Conservation (phyloP, 139 green algal genomes). For the Diplosphaera chodatii region DNA sequence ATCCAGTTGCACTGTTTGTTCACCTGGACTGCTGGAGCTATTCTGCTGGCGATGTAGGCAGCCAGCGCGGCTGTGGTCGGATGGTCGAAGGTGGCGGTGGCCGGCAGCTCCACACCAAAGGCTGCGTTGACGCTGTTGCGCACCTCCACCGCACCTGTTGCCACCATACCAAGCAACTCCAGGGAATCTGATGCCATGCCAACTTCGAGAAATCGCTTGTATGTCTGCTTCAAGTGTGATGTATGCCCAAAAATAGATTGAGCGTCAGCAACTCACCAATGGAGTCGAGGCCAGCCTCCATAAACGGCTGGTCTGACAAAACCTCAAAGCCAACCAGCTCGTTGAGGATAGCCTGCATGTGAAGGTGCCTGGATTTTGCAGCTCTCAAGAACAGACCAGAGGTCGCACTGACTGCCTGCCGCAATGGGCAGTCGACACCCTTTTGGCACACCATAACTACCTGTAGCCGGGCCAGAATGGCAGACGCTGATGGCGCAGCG, state of each 20-base stretch:
- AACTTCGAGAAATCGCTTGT: too few relatives aligned
- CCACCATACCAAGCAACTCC: too few relatives aligned
- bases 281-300: constrained; percentile 5
- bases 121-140: constrained; percentile 14
- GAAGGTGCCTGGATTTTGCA: too few relatives aligned
- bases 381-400: background rate
- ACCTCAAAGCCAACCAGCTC: background rate
- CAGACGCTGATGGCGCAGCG: background rate
- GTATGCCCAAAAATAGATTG: too few relatives aligned
- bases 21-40: background rate
- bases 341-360: background rate
- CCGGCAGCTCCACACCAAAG: constrained; percentile 35
- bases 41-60: constrained; percentile 19
- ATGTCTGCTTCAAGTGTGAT: too few relatives aligned
- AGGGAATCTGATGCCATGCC: too few relatives aligned
- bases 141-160: constrained; percentile 32
- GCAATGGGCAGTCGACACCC: too few relatives aligned
- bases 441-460: background rate
- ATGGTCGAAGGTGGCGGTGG: constrained; percentile 57
- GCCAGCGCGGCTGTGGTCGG: constrained; percentile 41
- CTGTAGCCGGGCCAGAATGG: background rate
- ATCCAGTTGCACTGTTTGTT: background rate
- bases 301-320: background rate
- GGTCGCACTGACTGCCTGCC: too few relatives aligned
- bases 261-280: too few relatives aligned